Evolutionary conservation across 805 yeast genomes (phyloP), one percentile per base, ranked within the genome.

Genomic region (Clavispora vitiphila): DNA sequence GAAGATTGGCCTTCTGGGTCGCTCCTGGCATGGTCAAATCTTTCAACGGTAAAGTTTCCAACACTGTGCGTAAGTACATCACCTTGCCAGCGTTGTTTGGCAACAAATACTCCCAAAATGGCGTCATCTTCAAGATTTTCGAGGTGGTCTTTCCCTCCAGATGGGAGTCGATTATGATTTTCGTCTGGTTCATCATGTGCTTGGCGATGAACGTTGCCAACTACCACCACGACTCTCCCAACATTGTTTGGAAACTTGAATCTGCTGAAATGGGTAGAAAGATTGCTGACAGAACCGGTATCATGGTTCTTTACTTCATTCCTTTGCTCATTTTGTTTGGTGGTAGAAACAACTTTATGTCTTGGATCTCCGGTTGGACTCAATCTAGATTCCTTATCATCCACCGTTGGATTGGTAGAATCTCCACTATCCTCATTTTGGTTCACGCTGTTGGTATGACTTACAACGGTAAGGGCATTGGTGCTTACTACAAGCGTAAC

Each of bases 331-430:
- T 78, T 24, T 58, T 80, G 38, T 79, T 85, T 59, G 86, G 87
- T 5, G 83, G 83, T 23, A 68, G 93, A 53, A 86, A 86, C 58
- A 86, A 83, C 54, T 77, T 86, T 16, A 66, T 86, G 54, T 73
- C 76, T 47, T 65, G 64, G 55, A 40, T 81, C 5, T 74, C 89
- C 1, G 87, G 90, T 2, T 71, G 85, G 68, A 60, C 79, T 0
- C 81, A 76, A 50, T 63, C 80, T 11, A 71, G 83, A 1, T 84
- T 86, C 62, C 69, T 78, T 51, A 62, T 69, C 22, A 76, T 75
- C 54, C 96, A 87, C 61, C 80, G 72, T 57, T 80, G 86, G 84
- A 60, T 72, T 35, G 83, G 85, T 1, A 66, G 82, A 48, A 65
- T 72, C 0, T 64, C 72, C 50, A 62, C 73, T 8, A 49, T 76